Base-by-base conservation (phyloP, 2,329 filamentous ascomycete genomes). In the Nemania bipapillata region DNA sequence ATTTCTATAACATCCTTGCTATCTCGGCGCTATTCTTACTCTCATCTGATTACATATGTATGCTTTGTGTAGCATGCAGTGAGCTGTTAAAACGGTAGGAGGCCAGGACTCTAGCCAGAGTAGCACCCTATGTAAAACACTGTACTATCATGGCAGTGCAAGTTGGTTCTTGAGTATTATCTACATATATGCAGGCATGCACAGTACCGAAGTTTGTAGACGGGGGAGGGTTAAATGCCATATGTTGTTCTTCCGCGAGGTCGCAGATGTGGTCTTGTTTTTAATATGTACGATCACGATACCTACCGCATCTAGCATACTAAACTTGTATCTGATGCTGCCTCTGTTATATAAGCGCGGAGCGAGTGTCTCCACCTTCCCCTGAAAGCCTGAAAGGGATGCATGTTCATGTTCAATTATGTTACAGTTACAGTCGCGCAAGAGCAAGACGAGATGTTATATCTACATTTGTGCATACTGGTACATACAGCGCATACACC, bases 341-440 rank as follows among this genome's bases (percentile, higher is more conserved):
- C 24, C n/a, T 47, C 61, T 65, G 49, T 40, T n/a, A 54, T 66
- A 55, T 50, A 57, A 47, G 60, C 42, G 50, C 63, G 58, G 63
- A 52, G 50, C 59, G 52, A 63, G 54, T 47, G 56, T 70, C 68
- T 67, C 68, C 66, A 68, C 66, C 55, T 61, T 60, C 66, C 61
- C 66, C 66, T 67, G 65, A 63, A 66, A 58, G 49, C 40, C 37
- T 24, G 42, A 60, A 65, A 47, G 49, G 32, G 49, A 32, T 35
- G 40, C 54, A 45, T 57, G 54, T 53, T 35, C 52, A 56, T 56
- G 9, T 42, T 45, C 20, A 45, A 28, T 45, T n/a, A 57, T 47
- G 26, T n/a, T 32, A 35, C 50, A 8, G 50, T 53, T 32, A 35
- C 30, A 40, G 11, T 56, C 32, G 35, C 53, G 12, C 32, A 40